Conservation (phyloP, 768 basidiomycete genomes). For the Podaxis sp. region DNA sequence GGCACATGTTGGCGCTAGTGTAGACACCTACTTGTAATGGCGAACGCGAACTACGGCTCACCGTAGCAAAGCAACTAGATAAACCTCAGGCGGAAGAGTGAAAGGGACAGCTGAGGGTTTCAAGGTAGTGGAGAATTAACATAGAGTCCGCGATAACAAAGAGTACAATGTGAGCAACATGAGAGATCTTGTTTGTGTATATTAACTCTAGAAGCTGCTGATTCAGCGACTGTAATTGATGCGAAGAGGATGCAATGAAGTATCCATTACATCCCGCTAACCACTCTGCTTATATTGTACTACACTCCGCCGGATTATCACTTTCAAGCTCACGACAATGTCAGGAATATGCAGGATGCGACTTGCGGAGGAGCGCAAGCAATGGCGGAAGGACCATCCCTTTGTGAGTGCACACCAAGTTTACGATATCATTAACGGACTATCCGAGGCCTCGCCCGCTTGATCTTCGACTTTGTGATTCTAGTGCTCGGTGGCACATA, state of each 20-base stretch:
- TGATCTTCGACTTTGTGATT: background rate
- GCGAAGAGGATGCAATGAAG: background rate
- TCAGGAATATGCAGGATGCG: conserved; percentile 92
- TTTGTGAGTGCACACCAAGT: conserved; percentile 62
- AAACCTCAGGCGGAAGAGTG: too few species aligned
- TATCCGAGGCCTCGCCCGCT: background rate
- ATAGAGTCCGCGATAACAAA: too few species aligned
- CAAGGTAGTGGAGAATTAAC: too few species aligned
- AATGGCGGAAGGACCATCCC: conserved; percentile 98
- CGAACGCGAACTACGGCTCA: too few species aligned
- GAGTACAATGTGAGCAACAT: too few species aligned
- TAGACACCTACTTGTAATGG: too few species aligned
- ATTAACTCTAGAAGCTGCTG: conserved; percentile 11
- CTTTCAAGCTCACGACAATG: conserved; percentile 41
- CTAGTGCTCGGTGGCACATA: background rate
- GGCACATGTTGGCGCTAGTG: too few species aligned
- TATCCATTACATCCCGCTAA: background rate
- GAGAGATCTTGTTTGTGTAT: background rate
- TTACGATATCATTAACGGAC: background rate
- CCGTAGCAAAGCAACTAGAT: too few species aligned
- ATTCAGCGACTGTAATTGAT: background rate
- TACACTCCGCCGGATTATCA: background rate
- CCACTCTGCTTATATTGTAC: background rate
- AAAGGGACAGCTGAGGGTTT: too few species aligned
- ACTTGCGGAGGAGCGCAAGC: conserved; percentile 95